These are phyloP conservation scores for Grosmannia penicillata DNA, from an alignment of 2,329 filamentous ascomycete species.

Conservation along the genomic window DNA sequence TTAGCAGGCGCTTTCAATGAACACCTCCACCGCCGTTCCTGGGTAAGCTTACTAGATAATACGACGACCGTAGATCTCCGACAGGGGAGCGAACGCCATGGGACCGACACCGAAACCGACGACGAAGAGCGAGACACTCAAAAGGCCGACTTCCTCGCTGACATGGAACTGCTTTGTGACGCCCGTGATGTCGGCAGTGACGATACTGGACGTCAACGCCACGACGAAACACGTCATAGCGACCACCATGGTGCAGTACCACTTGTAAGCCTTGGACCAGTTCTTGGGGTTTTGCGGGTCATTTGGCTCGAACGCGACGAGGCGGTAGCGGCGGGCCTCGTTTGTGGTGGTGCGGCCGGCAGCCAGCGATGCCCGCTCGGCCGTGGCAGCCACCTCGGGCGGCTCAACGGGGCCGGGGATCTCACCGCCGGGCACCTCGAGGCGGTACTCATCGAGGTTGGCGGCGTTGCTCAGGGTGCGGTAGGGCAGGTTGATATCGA, in stretches of 20 bases:
- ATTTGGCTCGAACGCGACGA: constrained; percentile 50
- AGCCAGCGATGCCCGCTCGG: constrained; percentile 24
- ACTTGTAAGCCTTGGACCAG: constrained; percentile 65
- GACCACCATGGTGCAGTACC: constrained; percentile 77
- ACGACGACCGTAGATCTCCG: constrained; percentile 58
- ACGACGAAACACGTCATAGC: constrained; percentile 63
- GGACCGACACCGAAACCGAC: constrained; percentile 70
- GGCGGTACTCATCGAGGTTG: constrained; percentile 42
- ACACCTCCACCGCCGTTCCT: too few species aligned
- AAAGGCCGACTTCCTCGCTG: constrained; percentile 55
- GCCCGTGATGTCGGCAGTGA: constrained; percentile 60
- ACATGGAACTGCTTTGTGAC: constrained; percentile 50
- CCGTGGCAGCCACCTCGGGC: constrained; percentile 35
- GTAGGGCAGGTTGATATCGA: constrained; percentile 36
- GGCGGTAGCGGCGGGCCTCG: constrained; percentile 25
- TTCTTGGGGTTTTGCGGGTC: constrained; percentile 77
- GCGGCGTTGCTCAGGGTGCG: constrained; percentile 36
- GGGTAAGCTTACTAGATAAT: constrained; percentile 56
- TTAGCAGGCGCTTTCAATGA: too few species aligned
- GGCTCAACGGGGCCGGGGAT: constrained; percentile 23
- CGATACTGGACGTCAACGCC: constrained; percentile 55
- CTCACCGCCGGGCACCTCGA: constrained; percentile 39
- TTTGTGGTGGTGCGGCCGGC: constrained; percentile 4
- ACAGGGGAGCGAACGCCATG: constrained; percentile 65
- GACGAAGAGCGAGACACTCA: constrained; percentile 65